Evolutionary conservation across 2,329 filamentous ascomycete species (phyloP).

Genomic region (Penicillium sp.): DNA sequence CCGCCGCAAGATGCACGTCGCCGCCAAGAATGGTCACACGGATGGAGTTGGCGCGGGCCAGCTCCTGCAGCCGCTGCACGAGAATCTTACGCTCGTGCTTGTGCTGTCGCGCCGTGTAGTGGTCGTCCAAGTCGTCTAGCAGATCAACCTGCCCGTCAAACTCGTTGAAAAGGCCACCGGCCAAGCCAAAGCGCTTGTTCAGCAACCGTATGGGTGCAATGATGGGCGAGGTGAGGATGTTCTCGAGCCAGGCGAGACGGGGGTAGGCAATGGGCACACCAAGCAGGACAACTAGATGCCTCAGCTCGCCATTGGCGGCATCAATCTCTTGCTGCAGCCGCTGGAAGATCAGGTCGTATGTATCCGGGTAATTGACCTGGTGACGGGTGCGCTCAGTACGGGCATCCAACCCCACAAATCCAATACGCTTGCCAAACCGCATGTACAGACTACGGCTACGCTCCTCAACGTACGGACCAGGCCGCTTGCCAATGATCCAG

Average conservation of each 20-base stretch:
- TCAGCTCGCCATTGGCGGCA: slow-evolving; percentile 58
- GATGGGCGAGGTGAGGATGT: slow-evolving; percentile 81
- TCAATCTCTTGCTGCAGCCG: slow-evolving; percentile 58
- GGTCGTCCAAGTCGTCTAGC: slow-evolving; percentile 67
- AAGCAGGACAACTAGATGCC: slow-evolving; percentile 65
- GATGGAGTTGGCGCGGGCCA: slow-evolving; percentile 59
- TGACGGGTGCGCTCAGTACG: slow-evolving; percentile 80
- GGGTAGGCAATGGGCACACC: slow-evolving; percentile 72
- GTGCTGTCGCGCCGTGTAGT: slow-evolving; percentile 88
- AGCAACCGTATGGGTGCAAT: slow-evolving; percentile 88
- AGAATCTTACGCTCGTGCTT: slow-evolving; percentile 82
- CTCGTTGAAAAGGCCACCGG: slow-evolving; percentile 85
- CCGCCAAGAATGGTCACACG: slow-evolving; percentile 66
- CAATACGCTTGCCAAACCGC: slow-evolving; percentile 66
- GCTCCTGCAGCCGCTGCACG: slow-evolving; percentile 64
- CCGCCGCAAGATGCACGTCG: slow-evolving; percentile 65
- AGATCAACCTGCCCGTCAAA: slow-evolving; percentile 79
- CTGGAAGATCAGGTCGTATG: slow-evolving; percentile 64
- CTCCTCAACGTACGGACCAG: slow-evolving; percentile 69
- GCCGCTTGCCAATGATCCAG: slow-evolving; percentile 76
- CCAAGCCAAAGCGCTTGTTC: slow-evolving; percentile 86
- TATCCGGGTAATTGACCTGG: slow-evolving; percentile 81
- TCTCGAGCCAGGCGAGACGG: slow-evolving; percentile 94
- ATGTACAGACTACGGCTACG: slow-evolving; percentile 64
- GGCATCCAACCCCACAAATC: slow-evolving; percentile 63